Evolutionary conservation across 257 asterid genomes (phyloP), one percentile per base, ranked within the genome.

Genomic region (Scutellaria galericulata): DNA sequence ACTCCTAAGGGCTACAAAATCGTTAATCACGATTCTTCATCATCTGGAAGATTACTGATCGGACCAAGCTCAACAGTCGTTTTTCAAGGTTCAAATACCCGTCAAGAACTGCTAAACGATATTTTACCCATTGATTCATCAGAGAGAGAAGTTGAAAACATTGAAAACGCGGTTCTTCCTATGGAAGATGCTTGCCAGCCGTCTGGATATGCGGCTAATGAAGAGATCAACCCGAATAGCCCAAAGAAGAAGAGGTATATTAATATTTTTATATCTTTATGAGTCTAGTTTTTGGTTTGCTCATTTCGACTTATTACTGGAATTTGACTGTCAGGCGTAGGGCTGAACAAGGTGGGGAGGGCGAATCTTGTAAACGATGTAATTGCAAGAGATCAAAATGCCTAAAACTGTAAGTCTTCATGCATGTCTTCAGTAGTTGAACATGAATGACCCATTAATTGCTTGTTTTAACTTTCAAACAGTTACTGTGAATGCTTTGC

Each of bases 401-500:
- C 89, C 87, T 94, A 75, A 94, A 94, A 72, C 97, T 94, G 98
- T 94, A 84, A 91, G 97, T 74, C 50, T 39, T 57, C 68, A 6
- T 51, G 5, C 72, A 67, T 58, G 27, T 18, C 18, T 18, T 18
- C 18, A 18, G 18, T 18, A 18, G 18, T 18, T 18, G 18, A 18
- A 18, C 18, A 18, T 18, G 18, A 18, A 18, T 18, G 18, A 18
- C n/a, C 9, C 7, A 42, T 1, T 53, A 41, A 62, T 46, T 9
- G 50, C 20, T 11, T 8, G 54, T 63, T 55, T 60, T 12, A 58
- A 75, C 66, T 50, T 78, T 15, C 46, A 12, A 31, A 68, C 91
- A 94, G 99, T 77, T 94, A 94, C 75, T 94, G 99, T 76, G 99
- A 94, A 77, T 94, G 99, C 82, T 94, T 94, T 80, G 99, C 98